Conservation (phyloP, 805 yeast genomes). For the Candida germanica region DNA sequence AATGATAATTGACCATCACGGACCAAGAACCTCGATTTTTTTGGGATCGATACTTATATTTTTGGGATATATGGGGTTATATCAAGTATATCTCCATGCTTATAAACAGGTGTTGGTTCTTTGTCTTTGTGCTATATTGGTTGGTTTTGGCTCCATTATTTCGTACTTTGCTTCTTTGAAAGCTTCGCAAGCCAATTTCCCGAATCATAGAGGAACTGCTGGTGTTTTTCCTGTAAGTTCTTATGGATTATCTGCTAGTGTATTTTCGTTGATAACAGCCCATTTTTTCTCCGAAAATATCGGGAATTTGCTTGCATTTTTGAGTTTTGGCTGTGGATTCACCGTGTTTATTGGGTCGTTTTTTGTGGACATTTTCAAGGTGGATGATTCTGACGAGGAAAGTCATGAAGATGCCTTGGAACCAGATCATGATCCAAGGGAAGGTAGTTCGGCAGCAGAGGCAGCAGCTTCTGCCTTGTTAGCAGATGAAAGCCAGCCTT, state of each 20-base stretch:
- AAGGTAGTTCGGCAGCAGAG: neutral
- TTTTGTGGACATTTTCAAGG: slow-evolving; percentile 39
- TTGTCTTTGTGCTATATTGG: slow-evolving; percentile 44
- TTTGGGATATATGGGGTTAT: slow-evolving; percentile 51
- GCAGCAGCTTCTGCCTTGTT: no score
- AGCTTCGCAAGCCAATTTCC: slow-evolving; percentile 62
- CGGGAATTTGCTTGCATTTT: slow-evolving; percentile 52
- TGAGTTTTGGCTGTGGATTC: slow-evolving; percentile 51
- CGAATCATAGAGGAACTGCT: slow-evolving; percentile 66
- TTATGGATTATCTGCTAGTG: slow-evolving; percentile 68
- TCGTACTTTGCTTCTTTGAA: slow-evolving; percentile 57
- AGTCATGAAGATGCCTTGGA: slow-evolving; percentile 8
- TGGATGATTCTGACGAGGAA: slow-evolving; percentile 23
- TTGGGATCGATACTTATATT: slow-evolving; percentile 56
- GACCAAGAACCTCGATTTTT: slow-evolving; percentile 52
- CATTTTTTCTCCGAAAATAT: slow-evolving; percentile 50
- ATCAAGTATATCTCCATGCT: slow-evolving; percentile 42
- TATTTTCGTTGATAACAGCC: slow-evolving; percentile 59
- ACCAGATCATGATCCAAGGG: neutral
- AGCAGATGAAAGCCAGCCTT: neutral
- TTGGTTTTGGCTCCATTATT: slow-evolving; percentile 68
- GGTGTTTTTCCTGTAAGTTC: slow-evolving; percentile 66
- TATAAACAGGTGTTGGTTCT: slow-evolving; percentile 40
- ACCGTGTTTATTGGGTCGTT: slow-evolving; percentile 43
- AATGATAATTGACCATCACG: slow-evolving; percentile 56